Base-by-base conservation (phyloP, 2,329 filamentous ascomycete species). In the Didymella exigua region DNA sequence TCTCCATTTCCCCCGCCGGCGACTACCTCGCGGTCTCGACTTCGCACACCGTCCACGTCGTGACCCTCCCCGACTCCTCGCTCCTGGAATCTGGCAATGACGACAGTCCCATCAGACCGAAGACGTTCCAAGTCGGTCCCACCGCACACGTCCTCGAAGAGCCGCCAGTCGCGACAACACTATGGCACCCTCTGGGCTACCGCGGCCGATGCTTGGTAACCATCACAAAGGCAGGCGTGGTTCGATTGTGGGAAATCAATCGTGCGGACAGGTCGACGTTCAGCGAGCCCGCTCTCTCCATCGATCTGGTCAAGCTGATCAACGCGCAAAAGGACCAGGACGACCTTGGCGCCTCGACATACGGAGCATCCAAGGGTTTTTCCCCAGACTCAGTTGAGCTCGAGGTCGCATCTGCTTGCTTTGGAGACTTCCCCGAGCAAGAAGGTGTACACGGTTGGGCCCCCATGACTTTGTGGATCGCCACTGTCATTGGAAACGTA, bases 391-490 rank as follows among this genome's bases (percentile, higher is more conserved):
- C 85, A 1, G 88, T 96, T 55, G 93, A 98, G 71, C 96, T 99
- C 88, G 90, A 97, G 69, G 91, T 96, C 19, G 91, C 92, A 4
- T 88, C 93, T 2, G 92, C 93, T 45, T 90, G 87, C 71, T 99
- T 99, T 77, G 93, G 92, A 13, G 92, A 92, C 23, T 79, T 73
- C 45, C 84, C 82, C 9, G 78, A 74, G 27, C 68, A 75, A 50
- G 79, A 82, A 49, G 82, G 82, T 31, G 84, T 87, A 60, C 80
- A 85, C 66, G 83, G 84, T 2, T 99, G 95, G 95, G 90, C 92
- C 7, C 86, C 93, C 9, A 97, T 97, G 90, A 98, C 95, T 0
- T 81, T 99, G 10, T 99, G 93, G 91, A 80, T 98, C 46, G 92
- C 93, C n/a, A 99, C 97, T 89, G 86, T 86, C 31, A 89, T 91